phyloP scores from a whole-genome alignment of 75 land plant species.

The Ceratopteris richardii region DNA sequence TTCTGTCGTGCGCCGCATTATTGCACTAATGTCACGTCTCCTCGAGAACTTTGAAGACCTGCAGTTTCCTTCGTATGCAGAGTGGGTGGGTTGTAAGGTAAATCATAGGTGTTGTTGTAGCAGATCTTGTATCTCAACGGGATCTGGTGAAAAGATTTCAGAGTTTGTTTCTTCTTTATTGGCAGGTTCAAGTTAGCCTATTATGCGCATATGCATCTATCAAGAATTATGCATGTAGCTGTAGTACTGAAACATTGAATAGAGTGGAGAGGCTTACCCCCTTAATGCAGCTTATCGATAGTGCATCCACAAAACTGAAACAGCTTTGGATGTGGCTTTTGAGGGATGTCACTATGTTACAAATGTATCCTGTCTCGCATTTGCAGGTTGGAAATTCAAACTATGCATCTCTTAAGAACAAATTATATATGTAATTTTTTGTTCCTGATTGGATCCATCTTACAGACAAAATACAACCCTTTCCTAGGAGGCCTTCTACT shows the following conservation, averaged over 20 bases:
- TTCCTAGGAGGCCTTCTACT: constrained; percentile 83
- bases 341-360: constrained; percentile 53
- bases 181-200: constrained; percentile 76
- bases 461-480: constrained; percentile 47
- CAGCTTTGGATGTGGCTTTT: constrained; percentile 71
- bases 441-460: neutral
- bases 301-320: constrained; percentile 45
- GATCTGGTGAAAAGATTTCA: neutral
- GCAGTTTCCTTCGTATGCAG: constrained; percentile 85
- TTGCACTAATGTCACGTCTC: constrained; percentile 66
- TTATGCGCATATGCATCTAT: constrained; percentile 93
- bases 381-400: constrained; percentile 35
- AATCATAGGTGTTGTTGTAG: constrained; percentile 2
- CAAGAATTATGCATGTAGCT: constrained; percentile 60
- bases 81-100: constrained; percentile 98
- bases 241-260: constrained; percentile 34
- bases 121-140: neutral
- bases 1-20: constrained; percentile 64
- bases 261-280: constrained; percentile 39
- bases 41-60: constrained; percentile 69
- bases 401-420: no score
- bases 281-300: constrained; percentile 51
- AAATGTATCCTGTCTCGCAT: constrained; percentile 37
- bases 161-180: neutral
- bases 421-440: no score